phyloP scores from a whole-genome alignment of 108 stramenopile species.

The Schizochytrium sp. region DNA sequence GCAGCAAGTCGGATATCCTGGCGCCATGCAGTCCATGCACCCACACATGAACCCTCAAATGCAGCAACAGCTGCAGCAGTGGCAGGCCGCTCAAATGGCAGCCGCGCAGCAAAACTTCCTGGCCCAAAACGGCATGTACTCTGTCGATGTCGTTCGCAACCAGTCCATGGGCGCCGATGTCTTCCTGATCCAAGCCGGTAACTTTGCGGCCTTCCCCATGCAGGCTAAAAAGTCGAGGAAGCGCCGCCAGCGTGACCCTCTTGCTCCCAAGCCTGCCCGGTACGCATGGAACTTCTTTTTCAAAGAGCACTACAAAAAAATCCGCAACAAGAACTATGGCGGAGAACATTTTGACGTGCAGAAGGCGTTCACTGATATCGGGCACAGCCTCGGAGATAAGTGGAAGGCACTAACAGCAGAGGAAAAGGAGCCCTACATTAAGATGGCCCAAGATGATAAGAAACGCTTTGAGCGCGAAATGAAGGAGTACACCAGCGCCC shows the following conservation, averaged over 20 bases:
- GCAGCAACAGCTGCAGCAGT: slow-evolving; percentile 51
- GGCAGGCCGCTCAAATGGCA: slow-evolving; percentile 28
- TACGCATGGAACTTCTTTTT: slow-evolving; percentile 62
- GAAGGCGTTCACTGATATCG: slow-evolving; percentile 53
- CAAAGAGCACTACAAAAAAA: slow-evolving; percentile 58
- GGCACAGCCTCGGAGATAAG: slow-evolving; percentile 54
- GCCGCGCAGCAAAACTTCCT: slow-evolving; percentile 44
- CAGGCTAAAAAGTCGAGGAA: slow-evolving; percentile 39
- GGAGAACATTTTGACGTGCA: slow-evolving; percentile 61
- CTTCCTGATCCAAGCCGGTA: slow-evolving; percentile 53
- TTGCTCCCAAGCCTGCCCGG: slow-evolving; percentile 58
- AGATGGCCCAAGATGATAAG: slow-evolving; percentile 47
- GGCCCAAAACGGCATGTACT: slow-evolving; percentile 54
- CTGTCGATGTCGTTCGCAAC: slow-evolving; percentile 52
- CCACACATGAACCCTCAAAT: background rate
- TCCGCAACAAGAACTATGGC: slow-evolving; percentile 41
- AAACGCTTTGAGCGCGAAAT: slow-evolving; percentile 59
- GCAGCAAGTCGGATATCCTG: too few species aligned
- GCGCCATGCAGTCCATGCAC: background rate
- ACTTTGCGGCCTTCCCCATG: background rate
- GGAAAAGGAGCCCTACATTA: slow-evolving; percentile 42
- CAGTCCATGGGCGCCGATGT: slow-evolving; percentile 46
- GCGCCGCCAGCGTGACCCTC: slow-evolving; percentile 53
- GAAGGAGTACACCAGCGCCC: slow-evolving; percentile 29
- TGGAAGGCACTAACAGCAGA: slow-evolving; percentile 56